Base-by-base conservation (phyloP, 2,329 filamentous ascomycete genomes). In the Hypoxylon sp. region DNA sequence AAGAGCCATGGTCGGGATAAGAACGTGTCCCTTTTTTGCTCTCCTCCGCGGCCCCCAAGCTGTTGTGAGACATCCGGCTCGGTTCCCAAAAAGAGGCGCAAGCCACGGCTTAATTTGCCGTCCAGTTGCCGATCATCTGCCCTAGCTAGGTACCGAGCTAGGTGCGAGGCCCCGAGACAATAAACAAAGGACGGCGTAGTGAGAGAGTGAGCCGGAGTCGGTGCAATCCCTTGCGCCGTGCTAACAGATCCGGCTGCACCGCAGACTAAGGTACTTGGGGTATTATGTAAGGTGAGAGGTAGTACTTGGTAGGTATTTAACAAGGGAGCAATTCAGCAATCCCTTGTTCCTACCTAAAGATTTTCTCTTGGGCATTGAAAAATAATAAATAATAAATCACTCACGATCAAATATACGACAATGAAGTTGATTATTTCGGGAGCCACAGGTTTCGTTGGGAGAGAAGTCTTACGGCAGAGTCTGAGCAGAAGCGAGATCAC, bases 391-490 rank as follows among this genome's bases (percentile, higher is more conserved):
- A 44, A 22, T 11, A 11, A 30, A 6, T 20, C 14, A 50, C 2
- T 30, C 20, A 1, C 13, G 4, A 27, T 30, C 7, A 27, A 50
- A 55, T 33, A 13, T 2, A 8, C 11, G 5, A 59, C 11, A 25
- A 72, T 70, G 70, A 72, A 72, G 35, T 40, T 72, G 4, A 70
- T 70, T 51, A 31, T 70, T 37, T 60, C 67, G 7, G 67, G 70
- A 8, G 64, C 70, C 6, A 68, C 70, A 1, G 67, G 70, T 1
- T 82, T 80, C 51, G 77, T 85, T 1, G 84, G 74, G 30, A 79
- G 72, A 48, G 83, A 85, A 62, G 61, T 85, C 17, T 69, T 85
- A 58, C 81, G 82, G 11, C 83, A 85, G 55, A 80, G 80, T 22
- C 72, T 85, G 11, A 72, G 71, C 6, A 75, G 73, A 35, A 76